Evolutionary conservation across 2,329 filamentous ascomycete species (phyloP).

Genomic region (Phoma herbarum): DNA sequence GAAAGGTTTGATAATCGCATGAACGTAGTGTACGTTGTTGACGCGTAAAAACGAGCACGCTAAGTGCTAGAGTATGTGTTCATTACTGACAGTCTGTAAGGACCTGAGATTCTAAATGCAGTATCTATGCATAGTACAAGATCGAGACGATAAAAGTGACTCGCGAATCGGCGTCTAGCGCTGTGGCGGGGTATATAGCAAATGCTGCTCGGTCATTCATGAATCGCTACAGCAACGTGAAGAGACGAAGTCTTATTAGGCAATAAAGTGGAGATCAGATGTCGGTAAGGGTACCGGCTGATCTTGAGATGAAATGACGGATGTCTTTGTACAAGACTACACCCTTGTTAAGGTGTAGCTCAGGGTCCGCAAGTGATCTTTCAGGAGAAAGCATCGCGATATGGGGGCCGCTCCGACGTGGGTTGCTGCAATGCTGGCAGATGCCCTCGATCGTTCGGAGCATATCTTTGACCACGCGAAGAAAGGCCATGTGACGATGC

Average conservation of each 20-base stretch:
- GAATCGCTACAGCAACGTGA: conserved; percentile 2
- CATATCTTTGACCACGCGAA: conserved; percentile 7
- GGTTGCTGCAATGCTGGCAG: conserved; percentile 10
- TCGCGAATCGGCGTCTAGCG: conserved; percentile 1
- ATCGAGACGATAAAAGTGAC: neutral
- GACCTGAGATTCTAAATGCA: conserved; percentile 10
- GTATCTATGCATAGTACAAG: conserved; percentile 2
- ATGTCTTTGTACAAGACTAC: neutral
- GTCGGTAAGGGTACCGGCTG: neutral
- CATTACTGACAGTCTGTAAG: conserved; percentile 2
- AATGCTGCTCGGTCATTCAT: conserved; percentile 1
- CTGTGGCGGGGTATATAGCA: conserved; percentile 22
- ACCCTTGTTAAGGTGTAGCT: neutral
- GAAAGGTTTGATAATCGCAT: too few relatives aligned
- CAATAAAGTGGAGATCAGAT: neutral
- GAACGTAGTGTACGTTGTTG: too few relatives aligned
- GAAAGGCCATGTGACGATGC: conserved; percentile 2
- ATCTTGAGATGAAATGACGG: too few relatives aligned
- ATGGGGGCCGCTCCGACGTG: conserved; percentile 21
- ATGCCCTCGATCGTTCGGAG: conserved; percentile 25
- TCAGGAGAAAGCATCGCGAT: conserved; percentile 30
- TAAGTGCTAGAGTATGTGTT: too few relatives aligned
- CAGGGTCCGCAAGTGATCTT: neutral
- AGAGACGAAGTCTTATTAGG: conserved; percentile 1
- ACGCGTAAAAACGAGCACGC: neutral